Percentiles rank a stretch among this genome's conserved stretches.
These are phyloP conservation scores for Malassezia cuniculi DNA, from an alignment of 1,284 basidiomycete genomes.

Conservation along the genomic window DNA sequence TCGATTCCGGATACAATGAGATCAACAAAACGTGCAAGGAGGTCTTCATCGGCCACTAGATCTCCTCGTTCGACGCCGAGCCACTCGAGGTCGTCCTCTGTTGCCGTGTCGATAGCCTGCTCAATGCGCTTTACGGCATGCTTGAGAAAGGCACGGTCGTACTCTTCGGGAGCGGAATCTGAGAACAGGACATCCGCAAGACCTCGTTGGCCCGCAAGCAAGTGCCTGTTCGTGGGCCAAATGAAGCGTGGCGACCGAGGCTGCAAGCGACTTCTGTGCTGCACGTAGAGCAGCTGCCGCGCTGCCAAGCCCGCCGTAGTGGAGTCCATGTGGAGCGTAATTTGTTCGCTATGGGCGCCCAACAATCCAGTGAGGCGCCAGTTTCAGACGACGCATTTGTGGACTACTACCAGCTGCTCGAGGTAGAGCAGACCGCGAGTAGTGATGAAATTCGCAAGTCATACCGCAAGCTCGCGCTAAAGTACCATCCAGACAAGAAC, in stretches of 20 bases:
- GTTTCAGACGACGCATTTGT: conserved; percentile 22
- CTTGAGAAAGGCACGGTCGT: conserved; percentile 12
- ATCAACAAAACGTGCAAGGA: conserved; percentile 7
- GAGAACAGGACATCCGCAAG: conserved; percentile 1
- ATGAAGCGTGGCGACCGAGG: conserved; percentile 6
- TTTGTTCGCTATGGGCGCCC: conserved; percentile 12
- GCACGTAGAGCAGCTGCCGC: conserved; percentile 3
- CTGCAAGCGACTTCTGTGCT: conserved; percentile 11
- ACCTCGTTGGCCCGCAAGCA: conserved; percentile 1
- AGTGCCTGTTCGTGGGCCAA: conserved; percentile 3
- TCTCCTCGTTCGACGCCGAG: background rate
- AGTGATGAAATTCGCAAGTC: conserved; percentile 40
- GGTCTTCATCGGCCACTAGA: conserved; percentile 2
- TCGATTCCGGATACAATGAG: background rate
- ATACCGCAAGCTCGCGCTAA: conserved; percentile 43
- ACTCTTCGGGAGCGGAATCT: background rate
- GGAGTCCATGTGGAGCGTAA: background rate
- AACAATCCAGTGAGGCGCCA: conserved; percentile 9
- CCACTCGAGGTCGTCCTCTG: background rate
- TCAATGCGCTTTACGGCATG: conserved; percentile 10
- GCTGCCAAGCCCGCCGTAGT: background rate
- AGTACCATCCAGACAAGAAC: conserved; percentile 48
- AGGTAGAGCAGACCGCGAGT: conserved; percentile 32
- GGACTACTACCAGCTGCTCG: conserved; percentile 39
- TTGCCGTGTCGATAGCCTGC: background rate